Conservation (phyloP, 164 flowering plant species). For the Macadamia tetraphylla region DNA sequence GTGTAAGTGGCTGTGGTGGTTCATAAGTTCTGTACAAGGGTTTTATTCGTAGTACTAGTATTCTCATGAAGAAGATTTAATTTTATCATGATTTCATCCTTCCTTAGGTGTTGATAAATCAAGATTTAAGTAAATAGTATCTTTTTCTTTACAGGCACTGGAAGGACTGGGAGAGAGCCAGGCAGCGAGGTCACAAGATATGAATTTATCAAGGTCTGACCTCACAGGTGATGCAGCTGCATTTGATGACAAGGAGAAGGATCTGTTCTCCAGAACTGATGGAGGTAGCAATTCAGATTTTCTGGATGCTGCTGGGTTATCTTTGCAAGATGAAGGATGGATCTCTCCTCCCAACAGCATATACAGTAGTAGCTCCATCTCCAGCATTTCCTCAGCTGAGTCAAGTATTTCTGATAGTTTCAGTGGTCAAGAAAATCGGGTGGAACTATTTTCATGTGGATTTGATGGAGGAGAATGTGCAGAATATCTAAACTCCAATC, state of each 20-base stretch:
- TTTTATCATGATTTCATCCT: no score
- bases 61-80: no score
- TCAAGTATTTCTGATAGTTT: conserved; percentile 35
- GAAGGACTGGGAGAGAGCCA: conserved; percentile 91
- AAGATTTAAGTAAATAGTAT: neutral
- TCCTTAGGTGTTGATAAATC: neutral
- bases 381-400: conserved; percentile 36
- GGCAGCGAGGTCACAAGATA: conserved; percentile 56
- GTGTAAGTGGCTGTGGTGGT: no score
- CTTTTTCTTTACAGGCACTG: conserved; percentile 53
- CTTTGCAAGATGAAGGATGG: conserved; percentile 72
- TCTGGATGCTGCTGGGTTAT: conserved; percentile 22
- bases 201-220: conserved; percentile 44
- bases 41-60: no score
- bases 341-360: conserved; percentile 87
- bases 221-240: conserved; percentile 34
- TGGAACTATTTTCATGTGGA: conserved; percentile 21
- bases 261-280: conserved; percentile 25
- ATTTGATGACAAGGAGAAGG: conserved; percentile 35
- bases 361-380: conserved; percentile 47
- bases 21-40: no score
- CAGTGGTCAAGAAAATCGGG: conserved; percentile 23
- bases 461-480: conserved; percentile 17
- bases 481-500: conserved; percentile 15
- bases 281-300: conserved; percentile 27